Base-by-base conservation (phyloP, 805 yeast species). In the Spathaspora sp. region DNA sequence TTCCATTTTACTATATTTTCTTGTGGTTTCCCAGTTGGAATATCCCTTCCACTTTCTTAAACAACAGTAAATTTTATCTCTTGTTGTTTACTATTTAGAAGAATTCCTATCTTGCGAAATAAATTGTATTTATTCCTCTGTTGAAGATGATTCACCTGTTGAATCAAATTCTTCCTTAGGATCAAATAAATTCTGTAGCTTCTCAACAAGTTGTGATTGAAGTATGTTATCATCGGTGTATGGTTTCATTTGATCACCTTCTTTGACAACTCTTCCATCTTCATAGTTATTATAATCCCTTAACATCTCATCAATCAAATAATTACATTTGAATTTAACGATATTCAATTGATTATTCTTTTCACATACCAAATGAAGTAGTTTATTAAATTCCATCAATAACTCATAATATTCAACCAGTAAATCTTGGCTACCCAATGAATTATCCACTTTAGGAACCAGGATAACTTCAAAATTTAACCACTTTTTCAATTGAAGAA, bases 331-430 rank as follows among this genome's bases (percentile, higher is more conserved):
- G 9, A 53, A 54, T 49, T 57, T 57, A 29, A 53, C 38, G n/a
- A 55, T 40, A 43, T 44, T 53, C 18, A 60, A 47, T 31, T 60
- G 58, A 17, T 45, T 46, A 48, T 61, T 61, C 28, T 55, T 57
- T 23, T 42, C 47, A 29, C 49, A 44, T 17, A 60, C 43, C 23
- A 44, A 16, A 39, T 57, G 48, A 12, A 53, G 32, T 26, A 61
- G 49, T 20, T 54, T 47, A 47, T 57, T 55, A 50, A 59, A 60
- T 9, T 52, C 44, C 18, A 47, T 48, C 40, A 59, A 50, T 28
- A 61, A 49, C 20, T 51, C 48, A 48, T 49, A 56, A 51, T 54
- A 61, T 28, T 54, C 60, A 20, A 50, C 35, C 28, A 42, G 38
- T 12, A 45, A 46, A 5, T 50, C 16, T 12, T 40, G 42, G 29